Conservation (phyloP, 768 basidiomycete genomes). For the Russula olivacea region DNA sequence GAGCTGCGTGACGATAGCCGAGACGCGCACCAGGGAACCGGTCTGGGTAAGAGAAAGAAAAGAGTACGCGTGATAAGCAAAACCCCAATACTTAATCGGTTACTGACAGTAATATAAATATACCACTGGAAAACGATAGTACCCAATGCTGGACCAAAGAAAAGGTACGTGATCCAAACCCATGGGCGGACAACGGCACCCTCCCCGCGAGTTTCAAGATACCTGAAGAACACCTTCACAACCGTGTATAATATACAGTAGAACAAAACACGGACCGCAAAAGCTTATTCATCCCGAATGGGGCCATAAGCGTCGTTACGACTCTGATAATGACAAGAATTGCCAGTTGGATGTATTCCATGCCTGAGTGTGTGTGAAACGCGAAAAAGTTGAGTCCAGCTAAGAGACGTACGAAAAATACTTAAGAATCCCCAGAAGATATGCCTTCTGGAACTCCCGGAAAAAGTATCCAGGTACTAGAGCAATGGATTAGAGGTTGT, state of each 20-base stretch:
- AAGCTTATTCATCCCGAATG: slow-evolving; percentile 33
- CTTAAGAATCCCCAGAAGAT: slow-evolving; percentile 29
- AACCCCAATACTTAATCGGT: not conserved
- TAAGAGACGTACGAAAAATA: slow-evolving; percentile 23
- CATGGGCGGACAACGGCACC: slow-evolving; percentile 52
- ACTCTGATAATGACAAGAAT: slow-evolving; percentile 10
- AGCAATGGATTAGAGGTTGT: not conserved
- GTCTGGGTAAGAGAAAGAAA: slow-evolving; percentile 26
- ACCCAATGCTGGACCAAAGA: slow-evolving; percentile 42
- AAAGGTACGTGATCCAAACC: slow-evolving; percentile 57
- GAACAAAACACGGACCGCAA: slow-evolving; percentile 26
- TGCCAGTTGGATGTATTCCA: slow-evolving; percentile 16
- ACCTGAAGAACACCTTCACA: slow-evolving; percentile 33
- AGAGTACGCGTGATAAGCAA: not conserved
- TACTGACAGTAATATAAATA: slow-evolving; percentile 35
- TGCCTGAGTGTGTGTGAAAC: slow-evolving; percentile 6
- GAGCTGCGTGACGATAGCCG: slow-evolving; percentile 47
- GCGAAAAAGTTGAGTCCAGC: not conserved
- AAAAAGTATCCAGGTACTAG: slow-evolving; percentile 31
- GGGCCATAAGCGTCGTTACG: slow-evolving; percentile 29
- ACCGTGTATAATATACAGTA: not conserved
- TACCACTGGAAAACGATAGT: slow-evolving; percentile 50
- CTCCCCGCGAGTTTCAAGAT: slow-evolving; percentile 51
- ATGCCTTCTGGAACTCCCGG: slow-evolving; percentile 21
- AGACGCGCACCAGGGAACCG: slow-evolving; percentile 35